phyloP scores from a whole-genome alignment of 2,329 filamentous ascomycete genomes.

The Achaetomium macrosporum region DNA sequence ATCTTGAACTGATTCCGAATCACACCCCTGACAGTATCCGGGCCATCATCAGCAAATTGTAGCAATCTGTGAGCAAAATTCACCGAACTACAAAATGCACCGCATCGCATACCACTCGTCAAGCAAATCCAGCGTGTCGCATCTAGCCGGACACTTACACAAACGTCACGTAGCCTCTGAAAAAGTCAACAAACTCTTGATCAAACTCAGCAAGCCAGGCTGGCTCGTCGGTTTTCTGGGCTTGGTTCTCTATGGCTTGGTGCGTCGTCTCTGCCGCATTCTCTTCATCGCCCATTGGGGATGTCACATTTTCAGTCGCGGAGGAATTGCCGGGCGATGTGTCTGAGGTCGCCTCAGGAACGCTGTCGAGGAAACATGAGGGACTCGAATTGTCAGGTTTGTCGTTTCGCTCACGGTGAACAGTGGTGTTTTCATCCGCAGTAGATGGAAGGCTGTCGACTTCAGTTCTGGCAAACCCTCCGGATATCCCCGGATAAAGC shows the following conservation, averaged over 20 bases:
- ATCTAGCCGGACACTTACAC: constrained; percentile 11
- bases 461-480: background rate
- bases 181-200: constrained; percentile 25
- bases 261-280: background rate
- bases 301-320: background rate
- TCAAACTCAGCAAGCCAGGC: constrained; percentile 24
- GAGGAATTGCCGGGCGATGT: background rate
- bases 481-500: constrained; percentile 3
- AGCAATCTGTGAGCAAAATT: no score
- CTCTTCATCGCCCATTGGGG: background rate
- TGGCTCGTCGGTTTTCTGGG: constrained; percentile 15
- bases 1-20: background rate
- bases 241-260: background rate
- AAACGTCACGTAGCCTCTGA: constrained; percentile 24
- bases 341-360: background rate
- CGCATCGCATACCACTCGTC: no score
- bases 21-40: background rate
- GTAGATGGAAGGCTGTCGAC: no score
- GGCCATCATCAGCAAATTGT: background rate
- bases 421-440: background rate
- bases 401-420: background rate
- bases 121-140: no score
- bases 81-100: no score
- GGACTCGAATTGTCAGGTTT: background rate
- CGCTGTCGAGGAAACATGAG: background rate